Percentiles rank a stretch among this genome's conserved stretches.
These are phyloP conservation scores for Penicillium sp. DNA, from an alignment of 2,329 filamentous ascomycete species.

Conservation along the genomic window DNA sequence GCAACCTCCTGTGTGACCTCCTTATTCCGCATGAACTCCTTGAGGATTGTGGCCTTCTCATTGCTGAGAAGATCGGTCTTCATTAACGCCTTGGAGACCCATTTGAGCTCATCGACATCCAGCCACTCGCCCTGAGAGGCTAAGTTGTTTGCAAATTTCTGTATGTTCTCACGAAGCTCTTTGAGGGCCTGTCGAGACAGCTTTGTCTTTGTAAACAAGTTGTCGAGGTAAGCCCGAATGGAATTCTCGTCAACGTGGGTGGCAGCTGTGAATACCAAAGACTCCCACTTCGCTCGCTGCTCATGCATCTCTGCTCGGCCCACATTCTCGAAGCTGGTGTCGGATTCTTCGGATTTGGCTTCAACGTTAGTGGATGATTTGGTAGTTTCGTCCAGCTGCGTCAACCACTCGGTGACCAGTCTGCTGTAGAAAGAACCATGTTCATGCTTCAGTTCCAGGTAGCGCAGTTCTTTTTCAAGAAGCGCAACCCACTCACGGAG, in stretches of 20 bases:
- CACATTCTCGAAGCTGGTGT: slow-evolving; percentile 46
- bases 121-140: slow-evolving; percentile 39
- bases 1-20: slow-evolving; percentile 54
- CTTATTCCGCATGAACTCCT: slow-evolving; percentile 51
- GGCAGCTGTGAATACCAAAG: slow-evolving; percentile 51
- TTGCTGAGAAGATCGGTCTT: slow-evolving; percentile 52
- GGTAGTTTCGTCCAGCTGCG: slow-evolving; percentile 30
- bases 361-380: slow-evolving; percentile 10
- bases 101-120: slow-evolving; percentile 41
- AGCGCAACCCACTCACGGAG: slow-evolving; percentile 49
- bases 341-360: slow-evolving; percentile 25
- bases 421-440: slow-evolving; percentile 58
- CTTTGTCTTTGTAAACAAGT: slow-evolving; percentile 49
- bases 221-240: slow-evolving; percentile 52
- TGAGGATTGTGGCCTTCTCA: slow-evolving; percentile 51
- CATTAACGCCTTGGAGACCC: slow-evolving; percentile 51
- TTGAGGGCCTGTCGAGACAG: slow-evolving; percentile 45
- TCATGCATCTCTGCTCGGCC: slow-evolving; percentile 56
- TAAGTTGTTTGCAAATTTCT: slow-evolving; percentile 36
- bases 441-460: slow-evolving; percentile 55
- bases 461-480: slow-evolving; percentile 48
- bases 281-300: slow-evolving; percentile 56
- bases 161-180: slow-evolving; percentile 41
- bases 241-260: slow-evolving; percentile 46
- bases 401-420: slow-evolving; percentile 56